A percentile compares a stretch with the other conserved stretches of the same genome.
phyloP scores from a whole-genome alignment of 2,329 filamentous ascomycete genomes.

The Fusarium sp. region DNA sequence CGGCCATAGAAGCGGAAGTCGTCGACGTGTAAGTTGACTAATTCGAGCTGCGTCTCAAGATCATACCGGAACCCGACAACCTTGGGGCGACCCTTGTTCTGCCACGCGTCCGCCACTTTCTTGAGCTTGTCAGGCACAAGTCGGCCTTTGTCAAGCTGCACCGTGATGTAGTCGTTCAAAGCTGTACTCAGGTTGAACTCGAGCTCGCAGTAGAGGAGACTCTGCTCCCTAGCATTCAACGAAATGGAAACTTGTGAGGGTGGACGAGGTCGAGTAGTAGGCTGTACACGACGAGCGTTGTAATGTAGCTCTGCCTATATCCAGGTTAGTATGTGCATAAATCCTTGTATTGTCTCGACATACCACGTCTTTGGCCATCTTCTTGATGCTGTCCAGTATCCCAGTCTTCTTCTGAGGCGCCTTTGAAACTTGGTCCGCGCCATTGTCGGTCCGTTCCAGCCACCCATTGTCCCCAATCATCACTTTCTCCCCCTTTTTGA shows the following conservation, averaged over 20 bases:
- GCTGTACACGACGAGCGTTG: constrained; percentile 51
- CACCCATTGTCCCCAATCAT: constrained; percentile 69
- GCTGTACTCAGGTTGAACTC: constrained; percentile 67
- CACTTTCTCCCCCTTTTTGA: constrained; percentile 62
- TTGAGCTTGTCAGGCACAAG: constrained; percentile 65
- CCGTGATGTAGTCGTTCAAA: constrained; percentile 65
- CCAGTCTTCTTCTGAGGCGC: constrained; percentile 55
- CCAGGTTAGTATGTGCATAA: constrained; percentile 17
- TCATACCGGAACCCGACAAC: constrained; percentile 71
- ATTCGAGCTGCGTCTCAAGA: constrained; percentile 70
- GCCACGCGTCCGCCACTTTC: constrained; percentile 65
- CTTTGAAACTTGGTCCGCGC: constrained; percentile 45
- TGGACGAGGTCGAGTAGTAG: constrained; percentile 48
- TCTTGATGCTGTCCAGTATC: constrained; percentile 63
- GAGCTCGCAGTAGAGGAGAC: constrained; percentile 70
- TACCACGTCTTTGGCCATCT: constrained; percentile 68
- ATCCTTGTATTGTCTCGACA: constrained; percentile 30
- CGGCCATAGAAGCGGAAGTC: constrained; percentile 69
- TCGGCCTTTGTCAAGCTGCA: constrained; percentile 68
- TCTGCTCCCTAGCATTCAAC: constrained; percentile 68
- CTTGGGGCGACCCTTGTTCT: constrained; percentile 64
- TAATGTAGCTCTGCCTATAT: constrained; percentile 56
- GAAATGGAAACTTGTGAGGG: constrained; percentile 61
- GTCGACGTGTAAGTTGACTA: constrained; percentile 63
- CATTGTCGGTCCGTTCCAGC: constrained; percentile 61